Conservation (phyloP, 441 rosid species). For the Eutrema salsugineum region DNA sequence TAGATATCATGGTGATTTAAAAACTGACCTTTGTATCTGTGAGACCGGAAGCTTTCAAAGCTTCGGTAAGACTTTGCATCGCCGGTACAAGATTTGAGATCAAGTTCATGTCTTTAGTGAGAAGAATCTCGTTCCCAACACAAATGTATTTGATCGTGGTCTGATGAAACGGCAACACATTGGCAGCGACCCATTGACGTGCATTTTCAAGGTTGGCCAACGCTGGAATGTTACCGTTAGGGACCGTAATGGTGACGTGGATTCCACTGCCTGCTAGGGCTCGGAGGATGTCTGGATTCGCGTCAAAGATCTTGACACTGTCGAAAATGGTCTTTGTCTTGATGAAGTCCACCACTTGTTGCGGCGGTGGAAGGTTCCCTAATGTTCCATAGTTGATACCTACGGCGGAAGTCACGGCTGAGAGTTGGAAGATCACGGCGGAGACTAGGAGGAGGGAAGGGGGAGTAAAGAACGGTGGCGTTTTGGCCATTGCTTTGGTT, state of each 20-base stretch:
- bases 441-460: slow-evolving; percentile 16
- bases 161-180: background rate
- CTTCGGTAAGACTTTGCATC: background rate
- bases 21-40: slow-evolving; percentile 2
- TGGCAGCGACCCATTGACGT: slow-evolving; percentile 5
- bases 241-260: slow-evolving; percentile 54
- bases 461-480: slow-evolving; percentile 2
- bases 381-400: slow-evolving; percentile 55
- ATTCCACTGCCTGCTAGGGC: slow-evolving; percentile 71
- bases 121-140: slow-evolving; percentile 15
- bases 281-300: slow-evolving; percentile 61
- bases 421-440: slow-evolving; percentile 22
- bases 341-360: slow-evolving; percentile 34
- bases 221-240: slow-evolving; percentile 1
- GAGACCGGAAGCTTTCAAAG: background rate
- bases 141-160: background rate
- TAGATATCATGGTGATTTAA: background rate
- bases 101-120: background rate
- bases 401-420: slow-evolving; percentile 24
- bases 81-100: slow-evolving; percentile 5
- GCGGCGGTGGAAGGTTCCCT: slow-evolving; percentile 47
- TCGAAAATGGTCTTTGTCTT: slow-evolving; percentile 43
- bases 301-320: slow-evolving; percentile 69
- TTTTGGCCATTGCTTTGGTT: background rate
- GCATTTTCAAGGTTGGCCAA: background rate